Base-by-base conservation (phyloP, 2,329 filamentous ascomycete species). In the Phaeoacremonium minimum region DNA sequence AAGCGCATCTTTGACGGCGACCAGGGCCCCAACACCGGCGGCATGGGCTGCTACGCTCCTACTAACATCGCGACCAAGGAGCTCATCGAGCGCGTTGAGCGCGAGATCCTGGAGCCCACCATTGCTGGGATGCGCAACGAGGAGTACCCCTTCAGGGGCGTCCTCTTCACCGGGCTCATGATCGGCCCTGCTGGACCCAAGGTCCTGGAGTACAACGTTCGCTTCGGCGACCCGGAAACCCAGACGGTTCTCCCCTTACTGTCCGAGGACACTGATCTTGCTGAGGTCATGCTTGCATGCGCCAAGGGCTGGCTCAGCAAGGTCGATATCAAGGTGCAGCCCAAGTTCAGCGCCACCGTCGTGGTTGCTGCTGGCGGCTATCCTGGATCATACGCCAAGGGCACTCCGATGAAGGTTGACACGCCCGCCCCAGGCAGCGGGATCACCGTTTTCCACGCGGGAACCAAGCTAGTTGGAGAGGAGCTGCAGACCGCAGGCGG, bases 31-130 rank as follows among this genome's bases (percentile, higher is more conserved):
- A 97, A 97, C 66, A 97, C 93, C 3, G 93, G 91, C 41, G 93
- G 93, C 28, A 97, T 97, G 93, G 93, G 93, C 35, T 95, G 89
- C 57, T 97, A 97, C 61, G 89, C 90, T 13, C 87, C 87, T n/a
- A 94, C 90, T 2, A 85, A 79, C 45, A 83, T 90, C 50, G 82
- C 84, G 18, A 85, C 83, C 0, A 76, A 80, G 35, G 78, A 83
- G 43, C 71, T 95, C n/a, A 74, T 93, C 14, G 83, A 83, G 14
- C 73, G 81, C 42, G 80, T 98, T 43, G 84, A 96, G 56, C 72
- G 73, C 38, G 85, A 85, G 20, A 84, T 96, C 37, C 75, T 97
- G n/a, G 80, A 89, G 58, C 90, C 91, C 6, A 96, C 90, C 3
- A 79, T 97, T 42, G 77, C 87, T 41, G 90, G 89, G 40, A 91